Conservation (phyloP, 2,329 filamentous ascomycete genomes). For the Alternaria triticimaculans region DNA sequence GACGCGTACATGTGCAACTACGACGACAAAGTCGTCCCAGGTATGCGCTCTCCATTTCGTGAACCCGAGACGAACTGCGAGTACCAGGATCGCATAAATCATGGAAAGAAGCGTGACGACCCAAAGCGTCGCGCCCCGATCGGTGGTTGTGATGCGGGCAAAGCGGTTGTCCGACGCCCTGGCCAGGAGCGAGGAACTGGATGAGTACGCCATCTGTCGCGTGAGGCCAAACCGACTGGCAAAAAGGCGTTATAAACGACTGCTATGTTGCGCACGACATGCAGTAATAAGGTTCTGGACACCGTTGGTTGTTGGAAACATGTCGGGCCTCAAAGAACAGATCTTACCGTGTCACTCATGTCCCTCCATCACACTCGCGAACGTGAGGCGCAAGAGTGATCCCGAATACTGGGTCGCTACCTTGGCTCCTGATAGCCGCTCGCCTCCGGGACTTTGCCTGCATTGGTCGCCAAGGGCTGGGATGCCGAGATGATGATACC, state of each 20-base stretch:
- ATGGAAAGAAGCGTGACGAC: conserved; percentile 1
- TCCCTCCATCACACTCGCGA: neutral
- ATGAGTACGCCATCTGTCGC: neutral
- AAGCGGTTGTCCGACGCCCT: conserved; percentile 8
- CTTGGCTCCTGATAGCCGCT: neutral
- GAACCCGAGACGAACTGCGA: conserved; percentile 5
- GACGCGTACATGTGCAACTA: conserved; percentile 6
- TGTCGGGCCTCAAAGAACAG: neutral
- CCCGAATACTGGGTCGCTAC: neutral
- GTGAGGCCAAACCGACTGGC: neutral
- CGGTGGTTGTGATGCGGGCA: neutral
- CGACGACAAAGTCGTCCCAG: conserved; percentile 4
- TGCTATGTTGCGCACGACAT: neutral
- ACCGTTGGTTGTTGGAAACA: neutral
- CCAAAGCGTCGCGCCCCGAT: conserved; percentile 13
- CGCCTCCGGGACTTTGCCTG: neutral
- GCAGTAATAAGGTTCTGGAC: neutral
- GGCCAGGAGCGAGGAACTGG: neutral
- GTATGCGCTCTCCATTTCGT: conserved; percentile 5
- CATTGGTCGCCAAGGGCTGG: neutral
- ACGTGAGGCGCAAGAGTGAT: neutral
- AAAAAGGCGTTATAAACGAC: neutral
- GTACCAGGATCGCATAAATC: conserved; percentile 4
- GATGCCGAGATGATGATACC: neutral
- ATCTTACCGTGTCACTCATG: neutral